Evolutionary conservation across 345 rosid genomes (phyloP).

Genomic region (Citrus maxima): DNA sequence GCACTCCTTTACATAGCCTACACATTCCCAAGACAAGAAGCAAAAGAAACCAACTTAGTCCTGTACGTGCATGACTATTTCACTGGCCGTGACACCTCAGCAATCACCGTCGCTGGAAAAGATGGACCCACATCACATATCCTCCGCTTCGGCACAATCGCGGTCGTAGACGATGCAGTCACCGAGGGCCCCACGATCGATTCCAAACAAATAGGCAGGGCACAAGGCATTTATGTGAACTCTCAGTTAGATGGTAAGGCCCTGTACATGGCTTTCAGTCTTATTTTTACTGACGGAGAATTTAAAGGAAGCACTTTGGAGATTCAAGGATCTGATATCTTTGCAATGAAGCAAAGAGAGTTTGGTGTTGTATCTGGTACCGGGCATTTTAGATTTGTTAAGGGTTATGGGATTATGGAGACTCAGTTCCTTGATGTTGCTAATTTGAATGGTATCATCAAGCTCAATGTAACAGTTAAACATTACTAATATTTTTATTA

Average conservation of each 20-base stretch:
- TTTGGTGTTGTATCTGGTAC: conserved; percentile 46
- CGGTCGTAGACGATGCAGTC: conserved; percentile 40
- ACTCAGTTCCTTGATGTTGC: conserved; percentile 35
- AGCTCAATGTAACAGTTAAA: conserved; percentile 37
- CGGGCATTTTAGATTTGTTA: conserved; percentile 38
- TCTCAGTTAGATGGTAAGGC: conserved; percentile 46
- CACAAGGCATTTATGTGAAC: conserved; percentile 42
- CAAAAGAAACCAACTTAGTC: conserved; percentile 30
- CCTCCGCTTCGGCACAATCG: conserved; percentile 34
- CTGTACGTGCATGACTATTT: conserved; percentile 40
- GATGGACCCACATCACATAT: conserved; percentile 26
- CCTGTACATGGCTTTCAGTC: conserved; percentile 36
- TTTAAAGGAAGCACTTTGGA: conserved; percentile 39
- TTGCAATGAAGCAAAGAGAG: conserved; percentile 36
- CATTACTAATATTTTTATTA: conserved; percentile 11
- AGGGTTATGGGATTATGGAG: conserved; percentile 38
- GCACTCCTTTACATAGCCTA: conserved; percentile 26
- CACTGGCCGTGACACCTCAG: conserved; percentile 29
- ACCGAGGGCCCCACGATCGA: conserved; percentile 39
- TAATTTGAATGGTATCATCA: conserved; percentile 33
- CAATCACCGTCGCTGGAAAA: conserved; percentile 30
- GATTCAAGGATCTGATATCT: conserved; percentile 44
- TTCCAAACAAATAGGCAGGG: conserved; percentile 41
- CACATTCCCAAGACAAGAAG: conserved; percentile 23
- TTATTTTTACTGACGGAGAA: conserved; percentile 35